Conservation (phyloP, 129 eudicot species). For the Pseudognaphalium luteoalbum region DNA sequence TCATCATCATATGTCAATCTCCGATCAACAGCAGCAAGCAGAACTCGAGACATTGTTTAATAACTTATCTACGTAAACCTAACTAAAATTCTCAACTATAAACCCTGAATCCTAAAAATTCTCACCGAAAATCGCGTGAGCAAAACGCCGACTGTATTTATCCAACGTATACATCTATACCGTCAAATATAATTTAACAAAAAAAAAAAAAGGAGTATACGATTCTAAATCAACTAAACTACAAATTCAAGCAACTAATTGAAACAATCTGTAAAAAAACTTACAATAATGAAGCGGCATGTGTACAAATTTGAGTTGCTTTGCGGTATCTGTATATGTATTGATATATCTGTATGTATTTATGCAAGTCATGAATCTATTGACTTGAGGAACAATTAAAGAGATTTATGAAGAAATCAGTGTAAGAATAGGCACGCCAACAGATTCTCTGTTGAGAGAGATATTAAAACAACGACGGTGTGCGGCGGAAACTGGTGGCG, state of each 20-base stretch:
- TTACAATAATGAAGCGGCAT: neutral
- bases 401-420: neutral
- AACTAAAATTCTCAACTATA: neutral
- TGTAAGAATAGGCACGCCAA: constrained; percentile 10
- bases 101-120: neutral
- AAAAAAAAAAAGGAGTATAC: neutral
- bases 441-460: constrained; percentile 4
- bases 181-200: no score
- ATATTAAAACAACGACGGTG: constrained; percentile 1
- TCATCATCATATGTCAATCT: neutral
- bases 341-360: neutral
- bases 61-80: constrained; percentile 1
- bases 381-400: neutral
- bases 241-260: neutral
- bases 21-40: constrained; percentile 24
- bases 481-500: constrained; percentile 37
- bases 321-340: neutral
- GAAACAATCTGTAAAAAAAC: neutral
- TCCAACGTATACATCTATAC: neutral
- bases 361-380: neutral
- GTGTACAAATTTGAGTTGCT: neutral
- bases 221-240: neutral
- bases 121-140: neutral
- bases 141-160: neutral
- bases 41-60: constrained; percentile 22